phyloP scores from a whole-genome alignment of 108 stramenopile genomes.

The Hondaea fermentalgiana region DNA sequence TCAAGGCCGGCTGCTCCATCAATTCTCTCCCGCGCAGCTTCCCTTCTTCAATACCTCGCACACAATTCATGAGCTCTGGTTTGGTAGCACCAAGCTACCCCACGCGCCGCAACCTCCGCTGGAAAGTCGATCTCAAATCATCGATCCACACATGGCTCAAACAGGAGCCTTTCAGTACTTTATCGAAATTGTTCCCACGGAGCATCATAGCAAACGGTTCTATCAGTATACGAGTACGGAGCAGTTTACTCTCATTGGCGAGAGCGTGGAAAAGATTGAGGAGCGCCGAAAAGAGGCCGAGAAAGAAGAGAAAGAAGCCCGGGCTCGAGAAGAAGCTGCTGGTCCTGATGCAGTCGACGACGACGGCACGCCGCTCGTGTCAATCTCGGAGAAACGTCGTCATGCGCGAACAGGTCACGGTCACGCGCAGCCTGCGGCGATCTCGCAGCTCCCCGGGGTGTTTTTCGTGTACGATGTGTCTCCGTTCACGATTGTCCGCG shows the following conservation, averaged over 20 bases:
- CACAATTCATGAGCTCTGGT: slow-evolving; percentile 24
- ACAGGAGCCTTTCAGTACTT: background rate
- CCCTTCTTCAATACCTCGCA: slow-evolving; percentile 28
- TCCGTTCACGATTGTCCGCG: background rate
- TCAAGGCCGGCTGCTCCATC: slow-evolving; percentile 18
- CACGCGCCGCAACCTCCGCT: background rate
- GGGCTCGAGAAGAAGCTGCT: background rate
- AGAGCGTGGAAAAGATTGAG: background rate
- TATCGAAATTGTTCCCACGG: background rate
- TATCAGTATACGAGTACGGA: background rate
- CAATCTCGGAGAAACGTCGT: background rate
- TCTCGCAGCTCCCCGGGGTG: background rate
- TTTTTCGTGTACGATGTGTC: background rate
- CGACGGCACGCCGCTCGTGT: background rate
- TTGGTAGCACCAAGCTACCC: background rate
- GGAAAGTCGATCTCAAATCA: background rate
- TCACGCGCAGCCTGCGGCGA: background rate
- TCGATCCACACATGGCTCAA: background rate
- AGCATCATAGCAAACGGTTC: background rate
- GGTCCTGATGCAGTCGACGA: no score
- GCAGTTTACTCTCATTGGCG: background rate
- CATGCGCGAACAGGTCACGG: background rate
- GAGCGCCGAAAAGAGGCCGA: background rate
- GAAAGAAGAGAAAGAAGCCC: background rate
- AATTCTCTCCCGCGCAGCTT: slow-evolving; percentile 19